These are phyloP conservation scores for Colletotrichum cuscutae DNA, from an alignment of 2,329 filamentous ascomycete genomes.

Conservation along the genomic window DNA sequence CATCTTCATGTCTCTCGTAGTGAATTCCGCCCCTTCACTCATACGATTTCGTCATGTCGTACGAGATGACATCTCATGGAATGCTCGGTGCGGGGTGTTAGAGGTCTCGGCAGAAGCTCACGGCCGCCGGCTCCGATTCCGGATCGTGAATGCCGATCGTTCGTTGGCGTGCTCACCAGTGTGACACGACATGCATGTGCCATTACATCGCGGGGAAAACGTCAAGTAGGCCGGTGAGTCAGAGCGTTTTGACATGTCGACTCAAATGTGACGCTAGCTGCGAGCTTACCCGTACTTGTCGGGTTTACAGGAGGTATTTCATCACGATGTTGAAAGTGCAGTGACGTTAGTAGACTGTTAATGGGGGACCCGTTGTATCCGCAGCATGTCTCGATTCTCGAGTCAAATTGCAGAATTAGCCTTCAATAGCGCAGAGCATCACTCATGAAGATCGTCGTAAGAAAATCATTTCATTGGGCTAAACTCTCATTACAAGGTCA, in stretches of 20 bases:
- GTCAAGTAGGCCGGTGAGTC: not conserved
- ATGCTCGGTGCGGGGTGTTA: constrained; percentile 1
- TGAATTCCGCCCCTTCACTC: not conserved
- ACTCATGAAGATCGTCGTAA: not conserved
- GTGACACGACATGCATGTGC: constrained; percentile 10
- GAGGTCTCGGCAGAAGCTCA: not conserved
- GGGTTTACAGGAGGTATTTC: not conserved
- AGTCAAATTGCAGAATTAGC: not conserved
- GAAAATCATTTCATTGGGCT: not conserved
- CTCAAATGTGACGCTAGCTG: not conserved
- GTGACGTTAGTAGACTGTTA: not conserved
- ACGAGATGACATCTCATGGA: not conserved
- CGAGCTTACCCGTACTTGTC: not conserved
- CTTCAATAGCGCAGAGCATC: not conserved
- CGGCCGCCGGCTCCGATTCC: not conserved
- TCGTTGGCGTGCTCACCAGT: not conserved
- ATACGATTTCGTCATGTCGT: not conserved
- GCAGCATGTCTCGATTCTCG: not conserved
- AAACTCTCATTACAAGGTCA: not conserved
- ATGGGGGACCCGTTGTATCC: not conserved
- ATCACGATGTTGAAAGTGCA: not conserved
- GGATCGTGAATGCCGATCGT: constrained; percentile 2
- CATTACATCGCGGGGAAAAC: not conserved
- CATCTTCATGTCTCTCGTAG: no score
- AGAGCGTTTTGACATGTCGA: not conserved